phyloP scores from a whole-genome alignment of 2,329 filamentous ascomycete species.

The Cadophora luteo-olivacea region DNA sequence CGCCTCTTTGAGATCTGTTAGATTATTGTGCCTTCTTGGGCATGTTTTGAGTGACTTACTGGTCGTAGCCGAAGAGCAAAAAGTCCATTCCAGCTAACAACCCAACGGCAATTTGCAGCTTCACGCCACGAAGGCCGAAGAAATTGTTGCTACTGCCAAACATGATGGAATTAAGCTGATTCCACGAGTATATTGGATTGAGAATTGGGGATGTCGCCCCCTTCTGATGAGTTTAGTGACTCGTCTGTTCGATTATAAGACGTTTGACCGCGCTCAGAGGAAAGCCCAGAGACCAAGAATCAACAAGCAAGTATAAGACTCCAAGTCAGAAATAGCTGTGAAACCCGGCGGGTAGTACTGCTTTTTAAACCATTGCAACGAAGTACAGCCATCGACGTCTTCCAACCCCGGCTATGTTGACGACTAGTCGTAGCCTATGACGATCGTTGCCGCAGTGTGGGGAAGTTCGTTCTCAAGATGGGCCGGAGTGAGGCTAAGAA shows the following conservation, averaged over 20 bases:
- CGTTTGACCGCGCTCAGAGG: too few species aligned
- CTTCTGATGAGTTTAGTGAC: too few species aligned
- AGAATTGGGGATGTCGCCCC: background rate
- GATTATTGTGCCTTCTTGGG: background rate
- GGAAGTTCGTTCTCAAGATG: background rate
- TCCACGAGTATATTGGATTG: background rate
- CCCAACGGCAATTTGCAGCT: conserved; percentile 72
- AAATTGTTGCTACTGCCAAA: conserved; percentile 48
- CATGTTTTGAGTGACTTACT: conserved; percentile 27
- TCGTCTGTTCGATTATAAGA: too few species aligned
- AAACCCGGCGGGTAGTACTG: background rate
- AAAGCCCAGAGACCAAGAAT: too few species aligned
- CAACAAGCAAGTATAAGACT: too few species aligned
- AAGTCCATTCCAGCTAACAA: conserved; percentile 77
- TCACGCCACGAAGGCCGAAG: conserved; percentile 69
- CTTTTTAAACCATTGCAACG: background rate
- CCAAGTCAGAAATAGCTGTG: too few species aligned
- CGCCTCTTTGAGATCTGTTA: conserved; percentile 41
- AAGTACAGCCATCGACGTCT: too few species aligned
- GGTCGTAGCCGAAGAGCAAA: conserved; percentile 61
- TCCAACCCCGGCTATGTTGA: background rate
- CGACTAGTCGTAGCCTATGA: background rate
- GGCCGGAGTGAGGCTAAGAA: background rate
- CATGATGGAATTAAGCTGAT: conserved; percentile 7
- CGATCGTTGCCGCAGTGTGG: conserved; percentile 1